These are phyloP conservation scores for Simplicillium sp. DNA, from an alignment of 2,329 filamentous ascomycete species.

Conservation along the genomic window DNA sequence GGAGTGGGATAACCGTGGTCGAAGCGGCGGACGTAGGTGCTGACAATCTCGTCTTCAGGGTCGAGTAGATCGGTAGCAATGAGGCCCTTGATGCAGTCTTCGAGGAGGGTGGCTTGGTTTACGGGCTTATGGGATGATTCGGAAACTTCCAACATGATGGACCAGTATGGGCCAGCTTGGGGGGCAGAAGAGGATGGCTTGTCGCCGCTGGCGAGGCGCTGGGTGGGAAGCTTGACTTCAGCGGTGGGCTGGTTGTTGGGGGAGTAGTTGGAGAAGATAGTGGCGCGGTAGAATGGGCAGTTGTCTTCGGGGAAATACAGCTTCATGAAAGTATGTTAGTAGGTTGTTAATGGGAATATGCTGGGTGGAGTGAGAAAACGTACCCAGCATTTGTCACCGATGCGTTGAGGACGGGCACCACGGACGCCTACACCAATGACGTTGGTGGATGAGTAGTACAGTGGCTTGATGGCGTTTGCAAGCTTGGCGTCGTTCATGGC, in stretches of 20 bases:
- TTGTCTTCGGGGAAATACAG: conserved; percentile 93
- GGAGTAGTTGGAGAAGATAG: conserved; percentile 97
- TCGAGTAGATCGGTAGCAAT: conserved; percentile 88
- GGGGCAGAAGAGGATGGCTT: conserved; percentile 57
- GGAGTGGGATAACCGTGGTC: conserved; percentile 92
- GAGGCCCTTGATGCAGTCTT: conserved; percentile 79
- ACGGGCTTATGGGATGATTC: conserved; percentile 88
- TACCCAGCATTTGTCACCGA: conserved; percentile 99
- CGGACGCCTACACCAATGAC: conserved; percentile 94
- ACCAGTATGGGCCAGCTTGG: conserved; percentile 86
- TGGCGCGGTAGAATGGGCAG: conserved; percentile 92
- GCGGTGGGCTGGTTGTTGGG: conserved; percentile 81
- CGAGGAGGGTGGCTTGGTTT: conserved; percentile 64
- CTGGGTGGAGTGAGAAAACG: conserved; percentile 18
- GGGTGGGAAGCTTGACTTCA: conserved; percentile 67
- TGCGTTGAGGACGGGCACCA: conserved; percentile 83
- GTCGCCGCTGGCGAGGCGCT: conserved; percentile 69
- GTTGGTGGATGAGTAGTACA: conserved; percentile 96
- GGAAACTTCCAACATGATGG: conserved; percentile 91
- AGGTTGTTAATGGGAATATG: conserved; percentile 3
- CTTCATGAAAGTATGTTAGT: conserved; percentile 20
- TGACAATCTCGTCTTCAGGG: conserved; percentile 78
- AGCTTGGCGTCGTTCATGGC: conserved; percentile 83
- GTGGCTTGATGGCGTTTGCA: conserved; percentile 71
- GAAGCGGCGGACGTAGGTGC: conserved; percentile 87